Base-by-base conservation (phyloP, 352 stramenopile species). In the Pythium phragmitis region DNA sequence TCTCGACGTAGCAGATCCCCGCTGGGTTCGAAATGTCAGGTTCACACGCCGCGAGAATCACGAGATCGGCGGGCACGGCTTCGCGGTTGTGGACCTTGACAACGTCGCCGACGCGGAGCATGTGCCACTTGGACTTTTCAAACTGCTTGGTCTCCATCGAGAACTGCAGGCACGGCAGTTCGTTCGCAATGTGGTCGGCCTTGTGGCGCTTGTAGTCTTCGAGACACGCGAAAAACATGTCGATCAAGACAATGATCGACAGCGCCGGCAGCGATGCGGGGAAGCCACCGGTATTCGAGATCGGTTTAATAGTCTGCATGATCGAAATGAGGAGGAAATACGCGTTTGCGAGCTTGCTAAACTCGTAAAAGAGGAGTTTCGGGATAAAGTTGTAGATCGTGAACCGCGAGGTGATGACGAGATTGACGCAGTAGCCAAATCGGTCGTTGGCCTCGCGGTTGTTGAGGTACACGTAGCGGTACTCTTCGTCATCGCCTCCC, bases 321-420 rank as follows among this genome's bases (percentile, higher is more conserved):
- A 89, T 71, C 7, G 87, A 96, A 14, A 98, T 87, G 17, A 97
- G 72, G 9, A 98, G 66, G 57, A 98, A 98, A 67, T 98, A 98
- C 21, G 91, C 82, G 63, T 98, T 98, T 47, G 92, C 92, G 49
- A 97, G 73, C 60, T 89, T 92, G 19, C 72, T 69, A 69, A 94
- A 94, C 9, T 73, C 85, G 63, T 98, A 89, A 65, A 91, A 70
- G 51, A 98, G 77, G 47, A 97, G 97, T 6, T 87, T 76, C 46
- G 91, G 91, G 34, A 98, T 45, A 60, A 98, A 97, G 65, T 85
- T 96, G 71, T 78, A 94, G 17, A 70, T 67, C 62, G 89, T 94
- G 77, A 97, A 98, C 76, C 96, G 97, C 70, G 88, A 94, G 49
- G 92, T 98, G 59, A 91, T 91, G 16, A 98, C 85, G 34, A 93